Evolutionary conservation across 176 grass and related monocot genomes (phyloP), one percentile per base, ranked within the genome.

Genomic region (Ananas comosus): DNA sequence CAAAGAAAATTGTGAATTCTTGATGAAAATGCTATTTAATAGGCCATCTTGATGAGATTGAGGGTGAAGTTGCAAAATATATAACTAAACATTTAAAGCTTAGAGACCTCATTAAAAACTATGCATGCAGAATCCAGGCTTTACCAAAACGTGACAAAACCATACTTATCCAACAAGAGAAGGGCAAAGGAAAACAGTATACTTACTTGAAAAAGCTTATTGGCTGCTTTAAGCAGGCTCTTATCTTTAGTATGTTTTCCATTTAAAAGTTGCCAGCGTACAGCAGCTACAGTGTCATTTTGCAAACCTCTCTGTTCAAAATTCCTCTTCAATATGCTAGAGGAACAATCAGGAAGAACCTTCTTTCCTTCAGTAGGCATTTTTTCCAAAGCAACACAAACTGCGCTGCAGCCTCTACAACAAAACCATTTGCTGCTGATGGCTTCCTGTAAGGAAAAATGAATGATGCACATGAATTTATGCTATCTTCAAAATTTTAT

Each of bases 181-280:
- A 49, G 70, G n/a, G 16, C 28, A 75, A 9, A 13, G 51, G 21
- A 28, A 21, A 14, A 75, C 51, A 72, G 68, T 22, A 66, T 19
- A 66, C 86, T 81, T 86, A 93, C 90, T 89, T 86, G 80, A 69
- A 93, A 75, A 49, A 93, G 74, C 19, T 70, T 70, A 65, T 79
- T 78, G 56, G 82, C 42, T 65, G 78, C 78, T 69, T 70, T 51
- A 76, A 88, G 74, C 53, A 83, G 52, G 53, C 65, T 14, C 74
- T 78, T 63, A 49, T 67, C 74, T 64, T 57, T 64, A 24, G 49
- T 16, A 48, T 83, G 28, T 33, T 66, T 85, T 76, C 80, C 85
- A 80, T 77, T 83, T 78, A 93, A 83, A 83, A 93, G 72, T 21
- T 83, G 83, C 86, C 83, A 93, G 63, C 33, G 82, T 66, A 86